These are phyloP conservation scores for Corniculantispora saksenae DNA, from an alignment of 2,329 filamentous ascomycete species.

Conservation along the genomic window DNA sequence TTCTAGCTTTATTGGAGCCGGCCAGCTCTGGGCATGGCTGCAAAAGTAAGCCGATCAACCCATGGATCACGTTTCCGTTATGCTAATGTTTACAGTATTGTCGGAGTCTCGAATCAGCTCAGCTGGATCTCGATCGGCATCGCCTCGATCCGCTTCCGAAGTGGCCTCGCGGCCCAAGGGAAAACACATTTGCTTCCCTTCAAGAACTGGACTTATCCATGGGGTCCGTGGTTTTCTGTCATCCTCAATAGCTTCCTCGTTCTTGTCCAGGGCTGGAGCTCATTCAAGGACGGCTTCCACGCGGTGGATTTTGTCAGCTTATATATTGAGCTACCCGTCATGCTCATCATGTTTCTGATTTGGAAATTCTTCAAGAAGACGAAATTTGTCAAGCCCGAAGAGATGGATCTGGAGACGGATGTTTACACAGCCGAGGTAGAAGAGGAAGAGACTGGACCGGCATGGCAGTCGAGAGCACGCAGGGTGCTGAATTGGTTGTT, in stretches of 20 bases:
- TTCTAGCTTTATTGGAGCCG: constrained; percentile 65
- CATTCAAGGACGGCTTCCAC: constrained; percentile 60
- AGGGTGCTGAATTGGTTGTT: constrained; percentile 16
- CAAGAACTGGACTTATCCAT: constrained; percentile 67
- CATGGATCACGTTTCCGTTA: constrained; percentile 1
- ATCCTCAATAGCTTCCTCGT: constrained; percentile 60
- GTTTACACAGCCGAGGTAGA: constrained; percentile 51
- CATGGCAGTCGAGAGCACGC: not conserved
- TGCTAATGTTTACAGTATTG: constrained; percentile 44
- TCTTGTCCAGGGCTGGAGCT: constrained; percentile 64
- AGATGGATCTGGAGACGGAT: constrained; percentile 66
- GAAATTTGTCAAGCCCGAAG: constrained; percentile 52
- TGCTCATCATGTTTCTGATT: constrained; percentile 62
- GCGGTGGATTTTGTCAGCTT: constrained; percentile 63
- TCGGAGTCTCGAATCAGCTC: constrained; percentile 68
- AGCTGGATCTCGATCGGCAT: constrained; percentile 67
- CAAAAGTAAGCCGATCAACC: constrained; percentile 51
- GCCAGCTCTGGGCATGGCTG: constrained; percentile 66
- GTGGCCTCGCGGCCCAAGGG: constrained; percentile 56
- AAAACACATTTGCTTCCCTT: constrained; percentile 63
- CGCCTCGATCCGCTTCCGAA: constrained; percentile 65
- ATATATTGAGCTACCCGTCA: constrained; percentile 64
- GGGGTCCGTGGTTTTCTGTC: constrained; percentile 58
- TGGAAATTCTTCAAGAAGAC: constrained; percentile 74
- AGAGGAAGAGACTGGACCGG: constrained; percentile 16